Conservation (phyloP, 768 basidiomycete species). For the Boletus speciosus region DNA sequence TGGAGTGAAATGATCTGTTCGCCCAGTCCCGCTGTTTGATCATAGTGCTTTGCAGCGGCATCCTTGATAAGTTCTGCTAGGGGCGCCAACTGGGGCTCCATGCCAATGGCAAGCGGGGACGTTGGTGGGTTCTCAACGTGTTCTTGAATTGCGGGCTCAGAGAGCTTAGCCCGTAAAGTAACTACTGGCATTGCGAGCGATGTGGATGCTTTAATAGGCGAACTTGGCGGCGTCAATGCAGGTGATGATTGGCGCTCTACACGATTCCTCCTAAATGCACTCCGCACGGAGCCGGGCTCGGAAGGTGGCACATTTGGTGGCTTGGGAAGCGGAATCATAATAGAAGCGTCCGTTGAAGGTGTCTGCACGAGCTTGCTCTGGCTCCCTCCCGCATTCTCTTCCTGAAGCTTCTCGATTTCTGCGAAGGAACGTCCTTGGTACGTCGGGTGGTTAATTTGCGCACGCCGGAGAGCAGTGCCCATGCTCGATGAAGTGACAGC, state of each 20-base stretch:
- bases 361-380: conserved; percentile 4
- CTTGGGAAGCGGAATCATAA: conserved; percentile 23
- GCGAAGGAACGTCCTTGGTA: conserved; percentile 18
- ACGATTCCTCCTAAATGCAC: conserved; percentile 19
- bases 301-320: conserved; percentile 7
- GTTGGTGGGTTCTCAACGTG: conserved; percentile 15
- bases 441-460: conserved; percentile 15
- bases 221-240: conserved; percentile 11
- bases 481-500: conserved; percentile 20
- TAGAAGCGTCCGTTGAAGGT: conserved; percentile 23
- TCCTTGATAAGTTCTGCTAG: conserved; percentile 34
- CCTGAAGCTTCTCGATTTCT: conserved; percentile 24
- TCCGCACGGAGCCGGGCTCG: conserved; percentile 18
- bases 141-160: conserved; percentile 20
- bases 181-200: background rate
- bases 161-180: conserved; percentile 14
- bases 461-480: conserved; percentile 23
- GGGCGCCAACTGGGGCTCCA: conserved; percentile 23
- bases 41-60: conserved; percentile 34
- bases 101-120: conserved; percentile 5
- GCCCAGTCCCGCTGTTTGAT: conserved; percentile 31
- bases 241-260: background rate
- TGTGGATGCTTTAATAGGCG: conserved; percentile 2
- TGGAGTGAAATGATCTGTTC: conserved; percentile 35
- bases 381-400: background rate